Percentiles rank a stretch among this genome's conserved stretches.
Evolutionary conservation across 2,329 filamentous ascomycete species (phyloP).

Genomic region (Phaeosphaeria sp.): DNA sequence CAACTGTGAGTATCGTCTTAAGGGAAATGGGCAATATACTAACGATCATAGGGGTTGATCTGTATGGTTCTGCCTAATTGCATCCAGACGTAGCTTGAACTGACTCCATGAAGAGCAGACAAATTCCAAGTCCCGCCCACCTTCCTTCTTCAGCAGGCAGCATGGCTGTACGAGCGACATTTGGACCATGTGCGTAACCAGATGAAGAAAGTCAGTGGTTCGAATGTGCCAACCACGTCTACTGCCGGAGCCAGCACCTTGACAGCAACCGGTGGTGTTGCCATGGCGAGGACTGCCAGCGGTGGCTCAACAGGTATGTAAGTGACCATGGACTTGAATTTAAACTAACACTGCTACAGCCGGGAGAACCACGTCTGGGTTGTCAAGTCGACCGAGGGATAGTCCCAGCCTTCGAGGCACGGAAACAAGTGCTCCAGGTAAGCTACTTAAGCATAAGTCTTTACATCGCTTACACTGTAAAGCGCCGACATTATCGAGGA

Average conservation of each 20-base stretch:
- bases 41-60: conserved; percentile 68
- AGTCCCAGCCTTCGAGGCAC: conserved; percentile 60
- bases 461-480: background rate
- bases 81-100: conserved; percentile 1
- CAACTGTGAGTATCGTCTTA: conserved; percentile 69
- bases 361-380: conserved; percentile 58
- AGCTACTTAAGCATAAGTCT: background rate
- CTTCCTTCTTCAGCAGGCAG: conserved; percentile 91
- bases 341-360: conserved; percentile 23
- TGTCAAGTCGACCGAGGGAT: conserved; percentile 65
- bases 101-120: conserved; percentile 59
- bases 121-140: conserved; percentile 84
- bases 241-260: conserved; percentile 52
- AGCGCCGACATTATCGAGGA: conserved; percentile 51
- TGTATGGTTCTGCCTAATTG: conserved; percentile 60
- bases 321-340: background rate
- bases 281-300: conserved; percentile 61
- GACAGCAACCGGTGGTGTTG: conserved; percentile 46
- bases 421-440: conserved; percentile 55
- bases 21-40: conserved; percentile 1
- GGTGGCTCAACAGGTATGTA: conserved; percentile 48
- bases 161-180: conserved; percentile 91
- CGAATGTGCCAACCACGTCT: conserved; percentile 61
- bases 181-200: conserved; percentile 88
- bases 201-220: conserved; percentile 76